Evolutionary conservation across 495 filamentous ascomycete genomes (phyloP), one percentile per base, ranked within the genome.

Genomic region (Penicillium parvum): DNA sequence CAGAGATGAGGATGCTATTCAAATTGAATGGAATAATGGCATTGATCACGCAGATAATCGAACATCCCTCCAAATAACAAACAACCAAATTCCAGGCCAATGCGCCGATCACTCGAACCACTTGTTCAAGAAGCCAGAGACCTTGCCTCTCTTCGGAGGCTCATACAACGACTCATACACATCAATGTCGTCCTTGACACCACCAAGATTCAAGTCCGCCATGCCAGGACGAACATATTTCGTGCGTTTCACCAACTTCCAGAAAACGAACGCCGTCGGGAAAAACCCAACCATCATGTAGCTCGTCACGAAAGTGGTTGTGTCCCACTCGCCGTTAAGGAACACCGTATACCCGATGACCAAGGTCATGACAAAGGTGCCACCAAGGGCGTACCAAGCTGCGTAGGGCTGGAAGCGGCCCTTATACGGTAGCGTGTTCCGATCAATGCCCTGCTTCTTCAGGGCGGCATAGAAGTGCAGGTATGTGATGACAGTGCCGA

Each of bases 151-250:
- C 32, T 16, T 48, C 5, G 28, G 44, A 7, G 40, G 33, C 28
- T 49, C 40, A 28, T 49, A 43, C 2, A 49, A 17, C 22, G 27
- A 22, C 37, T 80, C 75, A 52, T 87, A 87, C 30, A 77, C 71
- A 36, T 84, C 83, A 48, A 88, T 79, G 48, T 81, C 73, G 4
- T 70, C 75, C 35, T 82, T 58, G 40, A 52, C 21, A 1, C 32
- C 45, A 12, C 47, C 45, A 7, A 63, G 26, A 16, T 44, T 14
- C 8, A 65, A 18, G 45, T 83, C 78, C 21, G 65, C 59, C 15
- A 58, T 50, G 1, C 49, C 42, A 2, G 75, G 57, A 7, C 49
- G 32, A 5, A 79, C 57, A 39, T 71, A 63, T 37, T 53, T 61
- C 0, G 78, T 81, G 9, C 66, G 48, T 42, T 68, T 68, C 43